Evolutionary conservation across 1,284 basidiomycete genomes (phyloP), one percentile per base, ranked within the genome.

Genomic region (Schizophyllum amplum): DNA sequence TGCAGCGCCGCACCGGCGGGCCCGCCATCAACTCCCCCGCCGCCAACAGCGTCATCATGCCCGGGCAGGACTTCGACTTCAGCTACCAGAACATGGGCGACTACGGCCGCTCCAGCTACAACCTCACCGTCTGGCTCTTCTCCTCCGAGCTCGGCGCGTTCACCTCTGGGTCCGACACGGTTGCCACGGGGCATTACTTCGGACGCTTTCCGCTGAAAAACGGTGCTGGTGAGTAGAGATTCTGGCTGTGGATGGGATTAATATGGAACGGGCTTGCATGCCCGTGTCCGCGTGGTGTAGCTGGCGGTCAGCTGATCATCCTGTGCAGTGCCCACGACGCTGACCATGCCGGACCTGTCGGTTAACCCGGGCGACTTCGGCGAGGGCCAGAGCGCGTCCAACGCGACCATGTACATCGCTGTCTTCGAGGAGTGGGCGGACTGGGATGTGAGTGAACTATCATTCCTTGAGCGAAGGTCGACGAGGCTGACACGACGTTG

Each of bases 311-410:
- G n/a, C n/a, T n/a, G n/a, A n/a, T n/a, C n/a, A n/a, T n/a, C 61
- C 25, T 74, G 78, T 60, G 72, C 71, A 6, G 65, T 74, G 2
- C 79, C 78, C 3, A 54, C 69, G 1, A 66, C 71, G 54, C 68
- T 79, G 25, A 69, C 66, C 21, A 79, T 80, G 78, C 79, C 79
- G 17, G 69, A 80, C 68, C 77, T 81, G 59, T 72, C 76, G 1
- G 66, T 70, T 55, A 59, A 67, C 6, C 68, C 69, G 20, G 75
- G 73, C 22, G 78, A 76, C 1, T 78, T 72, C 53, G 76, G 75
- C 15, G 52, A 59, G 5, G 75, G 77, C 11, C 59, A 63, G 51
- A 48, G 59, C 2, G 71, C 64, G 4, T 65, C 58, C 55, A 70
- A 78, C 59, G 63, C 66, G 9, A 67, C 69, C 4, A 69, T 76